Conservation (phyloP, 495 filamentous ascomycete species). For the Hypoxylon lenormandii region DNA sequence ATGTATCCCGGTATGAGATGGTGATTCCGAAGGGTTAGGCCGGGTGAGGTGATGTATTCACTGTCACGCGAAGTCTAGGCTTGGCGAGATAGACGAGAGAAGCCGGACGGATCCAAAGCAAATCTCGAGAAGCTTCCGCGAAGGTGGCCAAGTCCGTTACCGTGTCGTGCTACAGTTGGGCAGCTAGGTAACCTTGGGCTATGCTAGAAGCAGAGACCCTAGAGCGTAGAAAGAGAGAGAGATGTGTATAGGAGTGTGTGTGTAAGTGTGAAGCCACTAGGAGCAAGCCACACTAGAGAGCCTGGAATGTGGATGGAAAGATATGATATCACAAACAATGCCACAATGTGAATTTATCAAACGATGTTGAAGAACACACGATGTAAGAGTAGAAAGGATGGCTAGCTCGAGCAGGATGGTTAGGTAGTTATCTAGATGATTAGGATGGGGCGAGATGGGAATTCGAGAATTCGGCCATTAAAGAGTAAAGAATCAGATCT, state of each 20-base stretch:
- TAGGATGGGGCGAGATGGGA: constrained; percentile 40
- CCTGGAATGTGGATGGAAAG: constrained; percentile 32
- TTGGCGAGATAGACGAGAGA: constrained; percentile 36
- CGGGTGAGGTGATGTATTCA: constrained; percentile 31
- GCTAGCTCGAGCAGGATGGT: constrained; percentile 29
- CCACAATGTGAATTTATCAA: constrained; percentile 44
- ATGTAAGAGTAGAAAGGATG: constrained; percentile 16
- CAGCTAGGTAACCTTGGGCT: constrained; percentile 28
- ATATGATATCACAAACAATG: constrained; percentile 48
- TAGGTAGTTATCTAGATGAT: constrained; percentile 35
- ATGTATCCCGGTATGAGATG: constrained; percentile 29
- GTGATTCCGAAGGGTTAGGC: constrained; percentile 23
- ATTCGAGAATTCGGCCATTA: constrained; percentile 48
- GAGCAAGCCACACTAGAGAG: constrained; percentile 37
- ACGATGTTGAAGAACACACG: constrained; percentile 44
- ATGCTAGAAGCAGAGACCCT: neutral
- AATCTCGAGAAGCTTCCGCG: constrained; percentile 2
- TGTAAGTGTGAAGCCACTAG: constrained; percentile 38
- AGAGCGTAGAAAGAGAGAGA: neutral
- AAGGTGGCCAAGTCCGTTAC: constrained; percentile 45
- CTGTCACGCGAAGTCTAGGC: constrained; percentile 41
- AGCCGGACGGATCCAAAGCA: constrained; percentile 17
- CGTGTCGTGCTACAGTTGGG: constrained; percentile 38
- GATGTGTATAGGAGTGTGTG: neutral
- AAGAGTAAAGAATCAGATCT: constrained; percentile 49